Evolutionary conservation across 2,329 filamentous ascomycete species (phyloP).

Genomic region (Ascochyta fabae): DNA sequence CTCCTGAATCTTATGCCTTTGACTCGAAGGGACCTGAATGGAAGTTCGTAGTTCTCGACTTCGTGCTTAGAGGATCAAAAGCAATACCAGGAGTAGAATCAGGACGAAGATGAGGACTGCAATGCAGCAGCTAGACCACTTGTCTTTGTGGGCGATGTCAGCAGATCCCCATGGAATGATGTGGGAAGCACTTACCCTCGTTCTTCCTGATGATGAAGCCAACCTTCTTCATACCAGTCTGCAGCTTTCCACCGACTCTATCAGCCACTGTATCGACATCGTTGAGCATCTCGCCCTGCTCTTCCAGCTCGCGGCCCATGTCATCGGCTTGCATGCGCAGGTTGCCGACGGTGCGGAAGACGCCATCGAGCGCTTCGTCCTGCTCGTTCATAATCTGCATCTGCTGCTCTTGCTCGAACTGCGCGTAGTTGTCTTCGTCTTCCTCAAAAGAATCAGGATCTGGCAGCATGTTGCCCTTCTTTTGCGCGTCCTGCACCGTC

Average conservation of each 20-base stretch:
- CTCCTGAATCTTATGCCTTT: background rate
- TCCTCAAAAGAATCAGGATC: slow-evolving; percentile 65
- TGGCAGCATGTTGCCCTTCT: slow-evolving; percentile 57
- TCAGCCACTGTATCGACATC: slow-evolving; percentile 85
- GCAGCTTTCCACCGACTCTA: slow-evolving; percentile 82
- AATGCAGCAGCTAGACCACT: slow-evolving; percentile 88
- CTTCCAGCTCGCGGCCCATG: slow-evolving; percentile 95
- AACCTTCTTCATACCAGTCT: slow-evolving; percentile 86
- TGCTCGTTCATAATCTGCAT: slow-evolving; percentile 92
- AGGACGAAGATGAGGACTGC: slow-evolving; percentile 85
- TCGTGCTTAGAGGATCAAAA: slow-evolving; percentile 66
- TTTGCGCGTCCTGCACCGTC: slow-evolving; percentile 55
- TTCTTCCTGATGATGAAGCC: slow-evolving; percentile 84
- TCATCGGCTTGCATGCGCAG: slow-evolving; percentile 88
- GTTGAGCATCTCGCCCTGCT: slow-evolving; percentile 88
- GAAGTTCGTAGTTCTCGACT: background rate
- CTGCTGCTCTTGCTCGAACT: slow-evolving; percentile 91
- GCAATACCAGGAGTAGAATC: slow-evolving; percentile 81
- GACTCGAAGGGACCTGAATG: background rate
- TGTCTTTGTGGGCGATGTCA: slow-evolving; percentile 55
- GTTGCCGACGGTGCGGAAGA: slow-evolving; percentile 92
- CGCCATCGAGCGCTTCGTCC: slow-evolving; percentile 88
- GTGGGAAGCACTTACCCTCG: slow-evolving; percentile 67
- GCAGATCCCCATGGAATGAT: background rate
- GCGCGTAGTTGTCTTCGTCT: slow-evolving; percentile 69